phyloP scores from a whole-genome alignment of 2,329 filamentous ascomycete species.

The Penicillium sp. region DNA sequence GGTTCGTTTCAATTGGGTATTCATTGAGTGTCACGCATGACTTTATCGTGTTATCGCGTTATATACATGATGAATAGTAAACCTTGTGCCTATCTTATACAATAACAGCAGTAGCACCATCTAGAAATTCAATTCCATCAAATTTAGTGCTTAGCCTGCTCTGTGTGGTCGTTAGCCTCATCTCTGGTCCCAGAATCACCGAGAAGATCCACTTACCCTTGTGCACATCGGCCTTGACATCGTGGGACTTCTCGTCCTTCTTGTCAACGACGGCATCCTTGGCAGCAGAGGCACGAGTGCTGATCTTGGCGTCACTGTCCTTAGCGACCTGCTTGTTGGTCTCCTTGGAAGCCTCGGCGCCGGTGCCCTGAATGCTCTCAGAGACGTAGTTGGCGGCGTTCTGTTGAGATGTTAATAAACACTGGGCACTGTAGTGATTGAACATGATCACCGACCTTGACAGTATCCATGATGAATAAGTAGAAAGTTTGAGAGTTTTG shows the following conservation, averaged over 20 bases:
- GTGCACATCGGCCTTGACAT: constrained; percentile 32
- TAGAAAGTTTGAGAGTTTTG: not conserved
- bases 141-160: not conserved
- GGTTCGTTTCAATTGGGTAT: not conserved
- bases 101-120: not conserved
- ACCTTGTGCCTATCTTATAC: not conserved
- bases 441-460: not conserved
- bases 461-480: not conserved
- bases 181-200: not conserved
- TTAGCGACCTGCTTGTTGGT: constrained; percentile 69
- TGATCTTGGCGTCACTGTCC: constrained; percentile 54
- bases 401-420: constrained; percentile 16
- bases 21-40: not conserved
- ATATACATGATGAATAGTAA: not conserved
- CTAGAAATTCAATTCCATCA: not conserved
- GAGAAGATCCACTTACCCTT: constrained; percentile 12
- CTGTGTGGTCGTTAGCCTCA: not conserved
- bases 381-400: constrained; percentile 69
- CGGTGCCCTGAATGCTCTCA: constrained; percentile 61
- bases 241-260: constrained; percentile 53
- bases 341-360: constrained; percentile 63
- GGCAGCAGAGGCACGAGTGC: constrained; percentile 57
- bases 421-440: not conserved
- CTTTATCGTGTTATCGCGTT: not conserved
- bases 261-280: constrained; percentile 55